Conservation (phyloP, 768 basidiomycete species). For the Suillus occidentalis region DNA sequence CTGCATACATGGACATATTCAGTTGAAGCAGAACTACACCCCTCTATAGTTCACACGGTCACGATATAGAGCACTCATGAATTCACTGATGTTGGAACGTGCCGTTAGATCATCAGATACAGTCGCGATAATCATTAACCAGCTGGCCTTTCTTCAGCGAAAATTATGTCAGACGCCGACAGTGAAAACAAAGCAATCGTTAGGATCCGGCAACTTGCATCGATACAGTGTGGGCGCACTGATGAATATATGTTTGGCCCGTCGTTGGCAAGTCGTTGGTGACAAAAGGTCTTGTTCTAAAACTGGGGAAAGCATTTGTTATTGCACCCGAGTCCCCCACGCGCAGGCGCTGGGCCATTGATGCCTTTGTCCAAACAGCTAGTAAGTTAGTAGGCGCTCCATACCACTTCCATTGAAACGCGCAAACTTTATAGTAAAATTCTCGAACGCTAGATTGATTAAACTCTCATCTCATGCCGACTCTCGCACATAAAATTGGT, state of each 20-base stretch:
- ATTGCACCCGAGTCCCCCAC: slow-evolving; percentile 4
- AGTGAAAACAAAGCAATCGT: slow-evolving; percentile 15
- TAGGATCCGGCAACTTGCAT: neutral
- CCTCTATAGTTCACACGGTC: neutral
- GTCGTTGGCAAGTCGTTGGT: neutral
- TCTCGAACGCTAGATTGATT: neutral
- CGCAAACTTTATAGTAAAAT: neutral
- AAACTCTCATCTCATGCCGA: slow-evolving; percentile 18
- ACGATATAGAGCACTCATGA: too few relatives aligned
- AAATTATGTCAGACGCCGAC: slow-evolving; percentile 8
- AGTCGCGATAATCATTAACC: neutral
- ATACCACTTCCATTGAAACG: neutral
- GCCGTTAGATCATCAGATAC: neutral
- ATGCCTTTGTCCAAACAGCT: neutral
- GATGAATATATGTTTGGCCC: neutral
- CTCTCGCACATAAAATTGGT: slow-evolving; percentile 51
- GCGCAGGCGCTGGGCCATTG: neutral
- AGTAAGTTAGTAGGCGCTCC: neutral
- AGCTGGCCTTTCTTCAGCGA: neutral
- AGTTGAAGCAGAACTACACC: neutral
- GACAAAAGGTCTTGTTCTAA: slow-evolving; percentile 23
- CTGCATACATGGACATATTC: neutral
- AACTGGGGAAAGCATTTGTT: neutral
- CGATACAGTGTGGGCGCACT: slow-evolving; percentile 13
- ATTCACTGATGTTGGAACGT: too few relatives aligned